Conservation (phyloP, 495 filamentous ascomycete species). For the Acidomyces sp. region DNA sequence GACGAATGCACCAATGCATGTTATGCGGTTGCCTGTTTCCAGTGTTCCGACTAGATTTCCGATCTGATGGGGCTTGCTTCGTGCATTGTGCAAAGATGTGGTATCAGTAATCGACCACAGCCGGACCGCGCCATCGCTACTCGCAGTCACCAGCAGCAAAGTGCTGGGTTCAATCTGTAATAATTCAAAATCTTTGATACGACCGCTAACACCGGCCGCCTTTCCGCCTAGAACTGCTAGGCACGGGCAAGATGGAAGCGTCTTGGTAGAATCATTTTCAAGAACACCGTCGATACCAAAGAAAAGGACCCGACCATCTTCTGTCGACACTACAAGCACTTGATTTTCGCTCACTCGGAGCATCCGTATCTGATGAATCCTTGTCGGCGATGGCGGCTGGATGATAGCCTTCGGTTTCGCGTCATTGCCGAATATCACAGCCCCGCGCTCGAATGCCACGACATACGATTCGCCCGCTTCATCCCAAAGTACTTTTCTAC, state of each 20-base stretch:
- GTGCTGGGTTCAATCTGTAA: slow-evolving; percentile 35
- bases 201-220: slow-evolving; percentile 46
- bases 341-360: slow-evolving; percentile 32
- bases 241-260: slow-evolving; percentile 35
- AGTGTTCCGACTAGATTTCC: slow-evolving; percentile 65
- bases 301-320: slow-evolving; percentile 81
- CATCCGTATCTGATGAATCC: slow-evolving; percentile 59
- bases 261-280: slow-evolving; percentile 21
- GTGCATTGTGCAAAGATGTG: neutral
- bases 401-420: slow-evolving; percentile 64
- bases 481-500: slow-evolving; percentile 74
- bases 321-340: slow-evolving; percentile 70
- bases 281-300: slow-evolving; percentile 46
- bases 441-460: slow-evolving; percentile 78
- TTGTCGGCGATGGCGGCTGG: slow-evolving; percentile 53
- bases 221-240: slow-evolving; percentile 72
- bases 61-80: slow-evolving; percentile 34
- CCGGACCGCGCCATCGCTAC: slow-evolving; percentile 70
- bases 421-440: slow-evolving; percentile 74
- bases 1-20: slow-evolving; percentile 72
- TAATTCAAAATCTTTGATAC: slow-evolving; percentile 81
- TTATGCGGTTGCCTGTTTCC: slow-evolving; percentile 78
- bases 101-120: slow-evolving; percentile 42
- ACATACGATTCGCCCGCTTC: slow-evolving; percentile 64
- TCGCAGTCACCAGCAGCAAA: slow-evolving; percentile 52